Conservation (phyloP, 2,329 filamentous ascomycete genomes). For the Cytospora piceicola region DNA sequence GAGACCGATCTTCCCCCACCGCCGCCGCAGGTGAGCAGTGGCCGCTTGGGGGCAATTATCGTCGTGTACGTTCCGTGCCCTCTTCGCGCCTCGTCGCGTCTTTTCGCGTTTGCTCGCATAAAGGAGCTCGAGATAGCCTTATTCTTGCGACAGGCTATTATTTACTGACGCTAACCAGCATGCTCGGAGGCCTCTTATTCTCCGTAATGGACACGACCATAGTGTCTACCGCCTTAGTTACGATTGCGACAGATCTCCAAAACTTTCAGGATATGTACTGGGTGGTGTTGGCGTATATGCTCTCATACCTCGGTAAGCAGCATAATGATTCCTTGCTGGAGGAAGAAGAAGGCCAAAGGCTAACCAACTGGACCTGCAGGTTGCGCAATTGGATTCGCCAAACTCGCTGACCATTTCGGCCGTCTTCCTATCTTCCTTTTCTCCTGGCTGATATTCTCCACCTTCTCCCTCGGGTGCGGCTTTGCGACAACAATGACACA, state of each 20-base stretch:
- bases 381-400: conserved; percentile 62
- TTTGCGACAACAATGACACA: conserved; percentile 54
- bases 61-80: conserved; percentile 13
- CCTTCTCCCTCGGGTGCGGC: conserved; percentile 59
- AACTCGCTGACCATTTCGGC: conserved; percentile 63
- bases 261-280: conserved; percentile 58
- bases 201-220: conserved; percentile 63
- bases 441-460: conserved; percentile 59
- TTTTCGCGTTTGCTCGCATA: background rate
- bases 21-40: conserved; percentile 15
- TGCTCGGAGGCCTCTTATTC: conserved; percentile 58
- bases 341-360: background rate
- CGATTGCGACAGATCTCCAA: conserved; percentile 56
- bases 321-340: too few species aligned
- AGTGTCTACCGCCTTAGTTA: conserved; percentile 61
- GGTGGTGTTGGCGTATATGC: conserved; percentile 59
- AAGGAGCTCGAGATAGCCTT: background rate
- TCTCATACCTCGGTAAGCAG: conserved; percentile 58
- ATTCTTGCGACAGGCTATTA: background rate
- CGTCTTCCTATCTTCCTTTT: conserved; percentile 52
- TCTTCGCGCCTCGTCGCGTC: background rate
- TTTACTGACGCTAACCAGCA: conserved; percentile 39
- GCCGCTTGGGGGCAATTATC: conserved; percentile 23
- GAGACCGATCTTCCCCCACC: conserved; percentile 8
- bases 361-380: conserved; percentile 40